Evolutionary conservation across 2,329 filamentous ascomycete species (phyloP), one percentile per base, ranked within the genome.

Genomic region (Aspergillus ruber): DNA sequence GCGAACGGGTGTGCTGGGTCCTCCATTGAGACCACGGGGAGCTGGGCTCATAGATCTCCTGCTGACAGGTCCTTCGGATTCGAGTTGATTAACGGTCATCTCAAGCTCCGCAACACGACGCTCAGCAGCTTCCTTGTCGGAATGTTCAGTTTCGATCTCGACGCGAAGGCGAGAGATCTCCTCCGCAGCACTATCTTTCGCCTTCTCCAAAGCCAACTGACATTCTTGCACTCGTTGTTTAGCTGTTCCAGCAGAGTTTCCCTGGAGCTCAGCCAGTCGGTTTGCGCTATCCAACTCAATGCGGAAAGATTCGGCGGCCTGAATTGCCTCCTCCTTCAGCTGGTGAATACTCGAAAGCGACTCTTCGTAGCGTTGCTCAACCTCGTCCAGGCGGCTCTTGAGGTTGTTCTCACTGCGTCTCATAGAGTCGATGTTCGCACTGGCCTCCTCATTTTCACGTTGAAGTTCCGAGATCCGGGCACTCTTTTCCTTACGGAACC

Each of bases 401-500:
- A 96, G 79, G 23, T 86, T 81, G 50, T 87, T 82, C 63, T 96
- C 90, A 35, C 83, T 87, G 35, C 87, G 84, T 62, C 86, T 85
- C 18, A 95, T 73, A 8, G 85, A 80, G 47, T 95, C 89, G 45
- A 90, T 79, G 27, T 80, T 85, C 17, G 86, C 84, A 53, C 80
- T 84, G 40, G 86, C 82, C 56, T 98, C 93, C 57, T 97, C 91
- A 56, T 91, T 87, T 51, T 86, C 82, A 45, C 90, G 86, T 68
- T 96, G 88, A 23, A 98, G 80, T 60, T 94, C 88, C 7, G 90
- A 81, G 57, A 97, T 88, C 35, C 88, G 86, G 1, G 89, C 85
- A 53, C 88, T 88, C 76, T 96, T 97, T 65, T 98, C 93, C 64
- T 95, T 97, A 53, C 93, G 83, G 69, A 87, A 91, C 62, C 90